A percentile compares a stretch with the other conserved stretches of the same genome.
These are phyloP conservation scores for Paramecium tetraurelia DNA, from an alignment of 73 alveolate genomes.

Conservation along the genomic window DNA sequence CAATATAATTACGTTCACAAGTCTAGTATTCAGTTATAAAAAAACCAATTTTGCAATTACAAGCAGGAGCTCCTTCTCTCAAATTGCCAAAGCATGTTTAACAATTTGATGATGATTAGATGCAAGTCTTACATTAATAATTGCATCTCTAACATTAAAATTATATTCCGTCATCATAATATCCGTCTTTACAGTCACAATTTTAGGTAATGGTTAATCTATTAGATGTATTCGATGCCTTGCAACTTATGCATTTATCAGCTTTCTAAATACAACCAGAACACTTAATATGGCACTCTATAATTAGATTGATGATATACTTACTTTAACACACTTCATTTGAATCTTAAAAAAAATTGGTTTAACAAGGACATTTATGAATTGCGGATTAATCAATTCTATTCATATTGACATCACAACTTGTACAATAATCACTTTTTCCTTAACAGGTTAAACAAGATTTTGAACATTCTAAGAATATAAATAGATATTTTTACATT, in stretches of 20 bases:
- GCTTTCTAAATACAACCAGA: neutral
- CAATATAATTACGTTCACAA: neutral
- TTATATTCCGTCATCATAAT: neutral
- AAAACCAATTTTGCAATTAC: neutral
- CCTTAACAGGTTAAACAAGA: neutral
- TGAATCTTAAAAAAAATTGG: neutral
- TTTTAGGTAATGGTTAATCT: neutral
- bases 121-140: neutral
- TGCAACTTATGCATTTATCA: neutral
- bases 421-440: neutral
- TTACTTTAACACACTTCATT: neutral
- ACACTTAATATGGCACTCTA: neutral
- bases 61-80: neutral
- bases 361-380: neutral
- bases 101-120: neutral
- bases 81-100: neutral
- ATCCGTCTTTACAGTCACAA: neutral
- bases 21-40: neutral
- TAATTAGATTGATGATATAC: neutral
- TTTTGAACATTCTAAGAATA: neutral
- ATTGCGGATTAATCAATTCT: neutral
- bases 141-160: neutral
- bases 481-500: neutral
- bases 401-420: neutral
- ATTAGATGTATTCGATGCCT: neutral